phyloP scores from a whole-genome alignment of 768 basidiomycete species.

The Leccinum broughii region DNA sequence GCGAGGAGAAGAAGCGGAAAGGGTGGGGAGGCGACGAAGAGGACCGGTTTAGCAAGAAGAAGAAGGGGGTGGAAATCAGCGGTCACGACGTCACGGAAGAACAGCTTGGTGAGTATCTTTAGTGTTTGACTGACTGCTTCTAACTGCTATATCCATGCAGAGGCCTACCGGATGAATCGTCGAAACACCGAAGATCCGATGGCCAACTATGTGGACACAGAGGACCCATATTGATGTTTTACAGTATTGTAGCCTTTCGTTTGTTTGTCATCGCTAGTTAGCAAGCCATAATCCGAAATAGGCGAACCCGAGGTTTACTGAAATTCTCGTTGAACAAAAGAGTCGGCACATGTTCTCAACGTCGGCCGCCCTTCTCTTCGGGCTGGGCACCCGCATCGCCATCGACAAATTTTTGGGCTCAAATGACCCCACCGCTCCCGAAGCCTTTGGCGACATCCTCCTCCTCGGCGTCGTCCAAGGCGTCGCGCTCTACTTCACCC shows the following conservation, averaged over 20 bases:
- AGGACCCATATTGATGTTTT: slow-evolving; percentile 24
- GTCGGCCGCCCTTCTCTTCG: slow-evolving; percentile 69
- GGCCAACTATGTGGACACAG: slow-evolving; percentile 83
- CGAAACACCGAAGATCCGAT: slow-evolving; percentile 84
- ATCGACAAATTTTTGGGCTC: slow-evolving; percentile 55
- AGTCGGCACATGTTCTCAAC: slow-evolving; percentile 46
- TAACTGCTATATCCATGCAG: slow-evolving; percentile 41
- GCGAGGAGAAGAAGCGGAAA: slow-evolving; percentile 82
- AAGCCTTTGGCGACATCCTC: slow-evolving; percentile 56
- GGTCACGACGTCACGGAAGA: slow-evolving; percentile 89
- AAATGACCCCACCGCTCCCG: slow-evolving; percentile 31
- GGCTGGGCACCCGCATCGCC: slow-evolving; percentile 71
- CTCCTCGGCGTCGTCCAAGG: slow-evolving; percentile 77
- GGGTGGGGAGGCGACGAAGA: slow-evolving; percentile 51
- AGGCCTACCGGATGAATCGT: slow-evolving; percentile 86
- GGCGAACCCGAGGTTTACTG: slow-evolving; percentile 14
- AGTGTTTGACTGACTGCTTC: slow-evolving; percentile 1
- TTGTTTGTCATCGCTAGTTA: background rate
- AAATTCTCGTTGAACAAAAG: slow-evolving; percentile 12
- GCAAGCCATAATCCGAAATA: slow-evolving; percentile 18
- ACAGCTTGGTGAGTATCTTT: slow-evolving; percentile 60
- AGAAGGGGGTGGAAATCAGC: slow-evolving; percentile 47
- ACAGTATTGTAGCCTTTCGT: background rate
- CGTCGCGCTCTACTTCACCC: slow-evolving; percentile 67
- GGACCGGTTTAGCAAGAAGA: slow-evolving; percentile 62